phyloP scores from a whole-genome alignment of 176 grass and related monocot species.

The Phragmites australis region DNA sequence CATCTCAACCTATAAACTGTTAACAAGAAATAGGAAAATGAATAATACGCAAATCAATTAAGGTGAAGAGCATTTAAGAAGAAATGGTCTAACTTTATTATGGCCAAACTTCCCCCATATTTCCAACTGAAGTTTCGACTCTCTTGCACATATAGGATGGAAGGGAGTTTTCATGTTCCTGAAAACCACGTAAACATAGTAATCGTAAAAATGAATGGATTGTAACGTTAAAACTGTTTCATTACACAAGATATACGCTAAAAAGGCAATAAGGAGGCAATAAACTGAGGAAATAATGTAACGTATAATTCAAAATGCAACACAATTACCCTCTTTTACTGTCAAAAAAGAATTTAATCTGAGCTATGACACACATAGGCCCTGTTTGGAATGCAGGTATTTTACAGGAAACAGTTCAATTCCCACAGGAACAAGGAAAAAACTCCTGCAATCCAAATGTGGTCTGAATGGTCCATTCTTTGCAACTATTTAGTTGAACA shows the following conservation, averaged over 20 bases:
- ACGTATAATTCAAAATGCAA: not conserved
- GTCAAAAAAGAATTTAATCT: not conserved
- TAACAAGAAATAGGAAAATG: constrained; percentile 16
- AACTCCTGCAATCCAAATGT: not conserved
- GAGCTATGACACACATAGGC: not conserved
- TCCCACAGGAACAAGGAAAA: not conserved
- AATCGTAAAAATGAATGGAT: not conserved
- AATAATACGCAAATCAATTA: constrained; percentile 21
- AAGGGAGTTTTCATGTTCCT: constrained; percentile 95
- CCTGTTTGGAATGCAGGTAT: too few species aligned
- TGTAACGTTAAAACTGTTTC: not conserved
- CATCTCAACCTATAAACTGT: constrained; percentile 76
- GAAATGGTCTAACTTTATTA: constrained; percentile 67
- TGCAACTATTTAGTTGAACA: not conserved
- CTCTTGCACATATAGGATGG: constrained; percentile 95
- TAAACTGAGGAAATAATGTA: not conserved
- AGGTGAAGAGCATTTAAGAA: constrained; percentile 37
- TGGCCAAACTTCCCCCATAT: constrained; percentile 92
- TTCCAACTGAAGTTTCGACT: constrained; percentile 87
- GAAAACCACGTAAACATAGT: constrained; percentile 30
- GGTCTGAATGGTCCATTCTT: not conserved
- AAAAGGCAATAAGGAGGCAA: not conserved
- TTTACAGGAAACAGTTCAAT: too few species aligned
- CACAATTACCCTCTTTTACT: not conserved
- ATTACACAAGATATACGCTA: constrained; percentile 9